Evolutionary conservation across 148 eudicot genomes (phyloP).

Genomic region (Fallopia convolvulus): DNA sequence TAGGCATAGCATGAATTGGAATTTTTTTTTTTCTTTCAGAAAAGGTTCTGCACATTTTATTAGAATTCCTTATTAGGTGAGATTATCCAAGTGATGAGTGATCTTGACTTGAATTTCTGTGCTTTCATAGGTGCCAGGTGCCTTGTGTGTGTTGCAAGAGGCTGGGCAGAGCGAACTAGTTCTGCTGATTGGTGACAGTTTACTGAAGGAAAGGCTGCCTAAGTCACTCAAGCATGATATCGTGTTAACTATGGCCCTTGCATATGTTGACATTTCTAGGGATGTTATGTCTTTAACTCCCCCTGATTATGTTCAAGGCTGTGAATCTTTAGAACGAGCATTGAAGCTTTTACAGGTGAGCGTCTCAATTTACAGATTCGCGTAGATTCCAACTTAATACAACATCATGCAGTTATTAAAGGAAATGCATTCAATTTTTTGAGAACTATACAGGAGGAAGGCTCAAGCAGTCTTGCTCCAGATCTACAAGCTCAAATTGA

Average conservation of each 20-base stretch:
- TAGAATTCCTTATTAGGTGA: neutral
- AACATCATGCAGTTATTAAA: neutral
- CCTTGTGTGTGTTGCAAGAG: constrained; percentile 89
- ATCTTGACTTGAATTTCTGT: constrained; percentile 2
- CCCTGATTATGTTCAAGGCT: constrained; percentile 81
- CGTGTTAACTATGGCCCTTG: constrained; percentile 81
- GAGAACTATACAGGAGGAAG: constrained; percentile 66
- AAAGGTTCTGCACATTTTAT: neutral
- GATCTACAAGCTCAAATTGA: constrained; percentile 91
- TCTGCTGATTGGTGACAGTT: constrained; percentile 71
- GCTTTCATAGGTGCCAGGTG: constrained; percentile 81
- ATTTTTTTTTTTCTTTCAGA: neutral
- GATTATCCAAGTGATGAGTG: neutral
- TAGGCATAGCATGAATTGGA: neutral
- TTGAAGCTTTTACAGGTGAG: constrained; percentile 78
- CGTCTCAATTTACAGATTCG: neutral
- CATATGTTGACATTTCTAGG: constrained; percentile 88
- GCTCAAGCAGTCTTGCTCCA: constrained; percentile 94
- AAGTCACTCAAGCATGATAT: constrained; percentile 94
- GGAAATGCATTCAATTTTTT: neutral
- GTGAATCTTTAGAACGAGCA: constrained; percentile 83
- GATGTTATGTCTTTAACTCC: constrained; percentile 81
- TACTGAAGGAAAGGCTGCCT: constrained; percentile 79
- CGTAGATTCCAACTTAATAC: neutral
- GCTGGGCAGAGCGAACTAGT: constrained; percentile 83